phyloP scores from a whole-genome alignment of 108 stramenopile genomes.

The Seminavis robusta region DNA sequence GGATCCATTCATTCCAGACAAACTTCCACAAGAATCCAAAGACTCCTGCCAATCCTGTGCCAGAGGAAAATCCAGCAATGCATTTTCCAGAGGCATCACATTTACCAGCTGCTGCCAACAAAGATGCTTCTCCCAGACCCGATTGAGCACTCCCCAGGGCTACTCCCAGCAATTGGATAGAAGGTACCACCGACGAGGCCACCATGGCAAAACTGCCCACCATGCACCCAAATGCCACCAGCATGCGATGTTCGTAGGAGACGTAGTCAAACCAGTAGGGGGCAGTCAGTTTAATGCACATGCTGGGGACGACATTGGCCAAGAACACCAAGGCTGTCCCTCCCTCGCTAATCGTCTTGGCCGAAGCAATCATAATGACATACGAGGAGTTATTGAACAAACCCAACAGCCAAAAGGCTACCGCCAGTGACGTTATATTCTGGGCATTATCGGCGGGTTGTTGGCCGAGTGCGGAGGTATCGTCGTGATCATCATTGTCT shows the following conservation, averaged over 20 bases:
- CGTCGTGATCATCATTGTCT: too few relatives aligned
- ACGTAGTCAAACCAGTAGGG: constrained; percentile 86
- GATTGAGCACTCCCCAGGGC: constrained; percentile 55
- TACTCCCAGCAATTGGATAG: constrained; percentile 74
- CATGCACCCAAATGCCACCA: constrained; percentile 46
- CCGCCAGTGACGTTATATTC: too few relatives aligned
- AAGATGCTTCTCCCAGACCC: constrained; percentile 84
- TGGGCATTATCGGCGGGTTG: too few relatives aligned
- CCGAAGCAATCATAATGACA: constrained; percentile 84
- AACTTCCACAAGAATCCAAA: constrained; percentile 69
- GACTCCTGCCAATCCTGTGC: constrained; percentile 80
- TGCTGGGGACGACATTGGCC: constrained; percentile 58
- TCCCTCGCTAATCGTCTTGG: constrained; percentile 71
- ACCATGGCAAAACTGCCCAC: constrained; percentile 43
- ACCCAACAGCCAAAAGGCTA: constrained; percentile 70
- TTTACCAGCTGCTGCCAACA: constrained; percentile 78
- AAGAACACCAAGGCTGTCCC: constrained; percentile 81
- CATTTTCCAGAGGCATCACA: constrained; percentile 35
- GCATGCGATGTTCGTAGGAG: constrained; percentile 52
- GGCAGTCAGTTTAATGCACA: constrained; percentile 55
- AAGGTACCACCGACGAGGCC: constrained; percentile 4
- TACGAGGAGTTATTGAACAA: constrained; percentile 74
- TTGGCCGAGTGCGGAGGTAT: too few relatives aligned
- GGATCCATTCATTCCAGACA: constrained; percentile 25
- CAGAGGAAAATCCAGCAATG: constrained; percentile 68